phyloP scores from a whole-genome alignment of 192 early-diverging fungal genomes.

The Paraglomus brasilianum region DNA sequence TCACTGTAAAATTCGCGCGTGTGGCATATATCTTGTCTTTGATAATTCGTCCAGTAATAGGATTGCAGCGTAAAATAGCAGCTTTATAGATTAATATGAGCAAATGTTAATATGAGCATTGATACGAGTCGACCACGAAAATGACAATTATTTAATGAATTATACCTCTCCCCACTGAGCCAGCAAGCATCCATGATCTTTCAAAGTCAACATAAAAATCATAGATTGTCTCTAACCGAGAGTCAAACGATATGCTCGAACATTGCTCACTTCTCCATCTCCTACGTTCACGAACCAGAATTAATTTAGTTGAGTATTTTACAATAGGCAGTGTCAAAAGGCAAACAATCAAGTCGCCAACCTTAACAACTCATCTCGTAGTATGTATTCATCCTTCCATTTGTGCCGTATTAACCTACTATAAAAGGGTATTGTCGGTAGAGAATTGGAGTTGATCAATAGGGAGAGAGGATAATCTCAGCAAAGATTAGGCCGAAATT shows the following conservation, averaged over 20 bases:
- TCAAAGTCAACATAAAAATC: conserved; percentile 47
- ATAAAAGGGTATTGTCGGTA: background rate
- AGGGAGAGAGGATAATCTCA: background rate
- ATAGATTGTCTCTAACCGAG: conserved; percentile 51
- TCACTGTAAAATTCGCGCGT: conserved; percentile 41
- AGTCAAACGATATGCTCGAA: conserved; percentile 42
- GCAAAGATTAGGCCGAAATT: background rate
- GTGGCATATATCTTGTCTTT: conserved; percentile 45
- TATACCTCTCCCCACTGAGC: conserved; percentile 47
- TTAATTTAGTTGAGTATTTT: background rate
- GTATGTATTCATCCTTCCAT: conserved; percentile 46
- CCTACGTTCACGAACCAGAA: conserved; percentile 14
- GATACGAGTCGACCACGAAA: background rate
- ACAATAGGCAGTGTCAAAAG: background rate
- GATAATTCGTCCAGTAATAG: conserved; percentile 56
- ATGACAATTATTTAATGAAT: background rate
- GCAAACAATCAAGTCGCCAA: background rate
- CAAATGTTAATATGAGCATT: background rate
- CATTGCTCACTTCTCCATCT: conserved; percentile 45
- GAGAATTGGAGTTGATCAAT: background rate
- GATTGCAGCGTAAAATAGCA: conserved; percentile 53
- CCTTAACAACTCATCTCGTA: conserved; percentile 39
- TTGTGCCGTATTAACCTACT: conserved; percentile 31
- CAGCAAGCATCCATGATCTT: conserved; percentile 49
- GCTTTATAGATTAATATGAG: conserved; percentile 9